A percentile compares a stretch with the other conserved stretches of the same genome.
Evolutionary conservation across 805 yeast genomes (phyloP).

Genomic region (Candida dendrica): DNA sequence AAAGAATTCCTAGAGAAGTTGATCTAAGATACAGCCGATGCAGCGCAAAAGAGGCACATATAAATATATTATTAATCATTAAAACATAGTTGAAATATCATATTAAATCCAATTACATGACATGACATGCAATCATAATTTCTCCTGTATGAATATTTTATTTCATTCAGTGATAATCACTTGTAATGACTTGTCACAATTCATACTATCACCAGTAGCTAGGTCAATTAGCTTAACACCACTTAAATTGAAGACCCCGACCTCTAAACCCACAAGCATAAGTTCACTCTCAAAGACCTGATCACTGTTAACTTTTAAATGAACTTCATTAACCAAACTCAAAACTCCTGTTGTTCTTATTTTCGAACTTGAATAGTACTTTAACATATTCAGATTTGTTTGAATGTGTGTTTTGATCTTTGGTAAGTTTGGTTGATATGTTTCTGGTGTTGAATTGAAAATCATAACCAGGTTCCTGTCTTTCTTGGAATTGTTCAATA

Average conservation of each 20-base stretch:
- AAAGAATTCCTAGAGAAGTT: conserved; percentile 23
- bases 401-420: conserved; percentile 16
- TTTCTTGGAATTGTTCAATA: conserved; percentile 51
- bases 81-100: background rate
- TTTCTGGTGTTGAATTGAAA: conserved; percentile 15
- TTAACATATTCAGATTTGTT: conserved; percentile 20
- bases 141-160: background rate
- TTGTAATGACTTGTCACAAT: conserved; percentile 63
- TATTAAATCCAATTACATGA: no score
- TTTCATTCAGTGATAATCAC: conserved; percentile 41
- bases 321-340: conserved; percentile 57
- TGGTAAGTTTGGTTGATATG: conserved; percentile 15
- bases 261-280: conserved; percentile 50
- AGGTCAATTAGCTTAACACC: conserved; percentile 64
- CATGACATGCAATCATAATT: background rate
- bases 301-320: conserved; percentile 51
- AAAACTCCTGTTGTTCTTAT: conserved; percentile 49
- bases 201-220: conserved; percentile 57
- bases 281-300: conserved; percentile 60
- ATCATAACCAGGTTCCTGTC: conserved; percentile 45
- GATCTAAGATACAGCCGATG: conserved; percentile 7
- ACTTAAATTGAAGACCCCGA: conserved; percentile 57
- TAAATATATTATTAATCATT: background rate
- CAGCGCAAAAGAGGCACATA: background rate
- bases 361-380: conserved; percentile 30